phyloP scores from a whole-genome alignment of 2,329 filamentous ascomycete genomes.

The Boeremia exigua region DNA sequence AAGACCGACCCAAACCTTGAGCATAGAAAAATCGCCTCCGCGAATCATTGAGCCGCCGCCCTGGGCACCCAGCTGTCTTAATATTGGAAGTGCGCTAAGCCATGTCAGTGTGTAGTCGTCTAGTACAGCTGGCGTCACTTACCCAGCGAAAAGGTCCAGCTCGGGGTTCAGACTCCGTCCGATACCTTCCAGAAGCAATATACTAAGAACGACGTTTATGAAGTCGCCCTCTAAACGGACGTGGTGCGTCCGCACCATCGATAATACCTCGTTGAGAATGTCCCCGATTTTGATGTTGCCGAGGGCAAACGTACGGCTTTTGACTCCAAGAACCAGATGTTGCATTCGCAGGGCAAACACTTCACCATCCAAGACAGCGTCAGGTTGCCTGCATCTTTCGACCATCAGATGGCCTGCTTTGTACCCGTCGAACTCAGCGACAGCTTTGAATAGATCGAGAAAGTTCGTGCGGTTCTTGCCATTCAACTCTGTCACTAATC shows the following conservation, averaged over 20 bases:
- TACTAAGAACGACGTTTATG: conserved; percentile 96
- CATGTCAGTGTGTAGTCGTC: conserved; percentile 16
- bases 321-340: conserved; percentile 89
- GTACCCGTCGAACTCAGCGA: conserved; percentile 97
- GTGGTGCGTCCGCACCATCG: conserved; percentile 91
- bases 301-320: conserved; percentile 86
- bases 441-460: conserved; percentile 90
- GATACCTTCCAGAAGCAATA: conserved; percentile 91
- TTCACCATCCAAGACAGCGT: conserved; percentile 85
- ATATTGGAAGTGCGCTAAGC: conserved; percentile 80
- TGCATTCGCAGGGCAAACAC: conserved; percentile 97
- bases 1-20: conserved; percentile 88
- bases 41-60: conserved; percentile 64
- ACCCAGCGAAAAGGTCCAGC: conserved; percentile 82
- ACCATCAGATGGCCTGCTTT: conserved; percentile 96
- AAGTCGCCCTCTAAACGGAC: conserved; percentile 96
- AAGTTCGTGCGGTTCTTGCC: conserved; percentile 87
- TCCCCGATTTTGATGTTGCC: conserved; percentile 97
- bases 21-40: conserved; percentile 66
- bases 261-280: conserved; percentile 85
- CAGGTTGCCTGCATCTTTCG: conserved; percentile 89
- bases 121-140: conserved; percentile 31
- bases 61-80: conserved; percentile 84
- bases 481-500: conserved; percentile 92
- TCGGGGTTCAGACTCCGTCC: conserved; percentile 85